Evolutionary conservation across 805 yeast genomes (phyloP).

Genomic region (Maudiozyma turicensis): DNA sequence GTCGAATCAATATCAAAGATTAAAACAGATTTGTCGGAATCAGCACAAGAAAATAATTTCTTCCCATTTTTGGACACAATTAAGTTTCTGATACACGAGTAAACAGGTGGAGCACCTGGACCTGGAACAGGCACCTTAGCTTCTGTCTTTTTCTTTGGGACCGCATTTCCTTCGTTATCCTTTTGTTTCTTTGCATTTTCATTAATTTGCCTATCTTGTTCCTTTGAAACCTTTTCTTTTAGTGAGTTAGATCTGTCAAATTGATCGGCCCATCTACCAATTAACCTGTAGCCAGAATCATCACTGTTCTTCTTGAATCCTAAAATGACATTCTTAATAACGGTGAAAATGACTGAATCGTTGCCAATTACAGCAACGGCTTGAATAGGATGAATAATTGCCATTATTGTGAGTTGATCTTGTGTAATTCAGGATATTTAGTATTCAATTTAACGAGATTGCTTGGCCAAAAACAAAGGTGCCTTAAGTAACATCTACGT

Average conservation of each 20-base stretch:
- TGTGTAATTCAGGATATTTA: no score
- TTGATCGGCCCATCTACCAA: slow-evolving; percentile 57
- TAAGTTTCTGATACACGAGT: slow-evolving; percentile 59
- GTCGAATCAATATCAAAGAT: slow-evolving; percentile 37
- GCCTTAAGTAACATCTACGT: no score
- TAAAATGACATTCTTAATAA: slow-evolving; percentile 50
- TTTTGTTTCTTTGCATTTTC: slow-evolving; percentile 29
- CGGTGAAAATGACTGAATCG: slow-evolving; percentile 43
- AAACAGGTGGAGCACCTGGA: slow-evolving; percentile 57
- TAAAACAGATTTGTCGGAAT: slow-evolving; percentile 72
- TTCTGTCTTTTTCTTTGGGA: slow-evolving; percentile 34
- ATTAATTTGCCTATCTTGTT: slow-evolving; percentile 26
- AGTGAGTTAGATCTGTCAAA: slow-evolving; percentile 36
- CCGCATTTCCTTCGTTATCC: slow-evolving; percentile 32
- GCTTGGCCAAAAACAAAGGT: no score
- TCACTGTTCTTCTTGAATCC: slow-evolving; percentile 34
- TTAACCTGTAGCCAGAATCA: slow-evolving; percentile 24
- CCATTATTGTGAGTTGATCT: slow-evolving; percentile 1
- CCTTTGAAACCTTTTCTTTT: slow-evolving; percentile 39
- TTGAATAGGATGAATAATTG: slow-evolving; percentile 65
- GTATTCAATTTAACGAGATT: no score
- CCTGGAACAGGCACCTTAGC: slow-evolving; percentile 55
- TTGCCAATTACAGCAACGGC: slow-evolving; percentile 36
- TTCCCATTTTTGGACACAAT: slow-evolving; percentile 43
- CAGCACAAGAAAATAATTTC: slow-evolving; percentile 60